These are phyloP conservation scores for Penicillium tannophilum DNA, from an alignment of 495 filamentous ascomycete species.

Conservation along the genomic window DNA sequence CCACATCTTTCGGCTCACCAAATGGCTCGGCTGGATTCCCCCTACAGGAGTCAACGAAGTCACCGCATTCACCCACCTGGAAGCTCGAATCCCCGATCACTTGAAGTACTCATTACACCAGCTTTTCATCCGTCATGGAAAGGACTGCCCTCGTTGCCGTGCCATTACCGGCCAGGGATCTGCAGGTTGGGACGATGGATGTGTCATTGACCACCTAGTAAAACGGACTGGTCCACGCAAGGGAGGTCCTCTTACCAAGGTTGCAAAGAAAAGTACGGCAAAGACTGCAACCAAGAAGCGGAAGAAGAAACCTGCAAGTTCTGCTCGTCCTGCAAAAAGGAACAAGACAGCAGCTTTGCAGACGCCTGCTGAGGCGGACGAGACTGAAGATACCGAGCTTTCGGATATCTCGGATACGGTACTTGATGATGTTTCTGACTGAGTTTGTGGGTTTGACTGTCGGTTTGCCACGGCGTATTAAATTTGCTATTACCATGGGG, in stretches of 20 bases:
- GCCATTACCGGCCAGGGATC: conserved; percentile 52
- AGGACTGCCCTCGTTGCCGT: conserved; percentile 74
- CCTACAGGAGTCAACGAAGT: conserved; percentile 59
- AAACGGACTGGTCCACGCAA: conserved; percentile 30
- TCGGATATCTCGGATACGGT: background rate
- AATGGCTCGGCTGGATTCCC: conserved; percentile 86
- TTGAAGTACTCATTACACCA: conserved; percentile 90
- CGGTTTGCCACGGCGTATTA: too few species aligned
- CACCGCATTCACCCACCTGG: conserved; percentile 76
- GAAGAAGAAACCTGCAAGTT: background rate
- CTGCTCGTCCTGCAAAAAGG: background rate
- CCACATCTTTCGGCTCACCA: conserved; percentile 77
- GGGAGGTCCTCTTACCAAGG: background rate
- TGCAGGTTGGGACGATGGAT: conserved; percentile 50
- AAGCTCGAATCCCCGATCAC: conserved; percentile 78
- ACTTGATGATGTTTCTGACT: background rate
- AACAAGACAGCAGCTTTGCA: background rate
- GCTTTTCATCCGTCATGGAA: conserved; percentile 84
- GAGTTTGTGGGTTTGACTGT: too few species aligned
- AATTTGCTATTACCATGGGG: too few species aligned
- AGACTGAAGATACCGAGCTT: background rate
- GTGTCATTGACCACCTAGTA: conserved; percentile 55
- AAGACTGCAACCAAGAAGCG: background rate
- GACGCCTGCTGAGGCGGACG: background rate
- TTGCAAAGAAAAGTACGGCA: background rate